Conservation (phyloP, 2,329 filamentous ascomycete genomes). For the Aspergillus sp. region DNA sequence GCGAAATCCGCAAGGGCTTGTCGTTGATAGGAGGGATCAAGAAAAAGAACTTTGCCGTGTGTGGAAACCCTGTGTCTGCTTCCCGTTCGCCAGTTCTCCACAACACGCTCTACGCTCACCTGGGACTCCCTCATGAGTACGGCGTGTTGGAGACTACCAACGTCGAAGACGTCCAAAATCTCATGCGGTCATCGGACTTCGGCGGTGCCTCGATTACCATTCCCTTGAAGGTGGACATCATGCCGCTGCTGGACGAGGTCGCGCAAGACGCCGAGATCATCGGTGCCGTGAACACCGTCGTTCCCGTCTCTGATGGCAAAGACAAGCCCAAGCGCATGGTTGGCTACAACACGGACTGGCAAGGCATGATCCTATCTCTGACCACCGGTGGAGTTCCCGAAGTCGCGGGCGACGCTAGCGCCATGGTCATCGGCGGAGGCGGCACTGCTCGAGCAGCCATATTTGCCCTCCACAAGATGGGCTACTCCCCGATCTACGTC, state of each 20-base stretch:
- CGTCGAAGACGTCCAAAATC: slow-evolving; percentile 50
- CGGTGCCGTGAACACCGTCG: slow-evolving; percentile 90
- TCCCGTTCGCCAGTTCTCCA: slow-evolving; percentile 85
- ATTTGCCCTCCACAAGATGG: slow-evolving; percentile 75
- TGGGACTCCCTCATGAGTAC: slow-evolving; percentile 81
- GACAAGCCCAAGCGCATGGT: slow-evolving; percentile 48
- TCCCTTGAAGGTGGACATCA: slow-evolving; percentile 83
- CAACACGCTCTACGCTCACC: slow-evolving; percentile 69
- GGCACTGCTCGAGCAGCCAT: slow-evolving; percentile 88
- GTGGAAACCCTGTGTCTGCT: slow-evolving; percentile 73
- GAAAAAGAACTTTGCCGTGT: slow-evolving; percentile 71
- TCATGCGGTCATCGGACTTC: slow-evolving; percentile 66
- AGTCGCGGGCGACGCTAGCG: slow-evolving; percentile 42
- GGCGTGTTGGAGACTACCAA: slow-evolving; percentile 63
- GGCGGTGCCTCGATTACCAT: slow-evolving; percentile 95
- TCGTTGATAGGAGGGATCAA: slow-evolving; percentile 71
- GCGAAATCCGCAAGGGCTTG: slow-evolving; percentile 73
- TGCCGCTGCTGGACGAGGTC: slow-evolving; percentile 69
- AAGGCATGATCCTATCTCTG: slow-evolving; percentile 77
- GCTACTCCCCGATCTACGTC: slow-evolving; percentile 78
- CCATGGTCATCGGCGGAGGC: slow-evolving; percentile 80
- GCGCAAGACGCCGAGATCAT: slow-evolving; percentile 72
- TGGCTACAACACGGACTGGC: slow-evolving; percentile 94
- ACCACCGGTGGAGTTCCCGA: slow-evolving; percentile 56
- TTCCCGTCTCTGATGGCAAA: slow-evolving; percentile 48